Conservation (phyloP, 768 basidiomycete species). For the Saitozyma sp. region DNA sequence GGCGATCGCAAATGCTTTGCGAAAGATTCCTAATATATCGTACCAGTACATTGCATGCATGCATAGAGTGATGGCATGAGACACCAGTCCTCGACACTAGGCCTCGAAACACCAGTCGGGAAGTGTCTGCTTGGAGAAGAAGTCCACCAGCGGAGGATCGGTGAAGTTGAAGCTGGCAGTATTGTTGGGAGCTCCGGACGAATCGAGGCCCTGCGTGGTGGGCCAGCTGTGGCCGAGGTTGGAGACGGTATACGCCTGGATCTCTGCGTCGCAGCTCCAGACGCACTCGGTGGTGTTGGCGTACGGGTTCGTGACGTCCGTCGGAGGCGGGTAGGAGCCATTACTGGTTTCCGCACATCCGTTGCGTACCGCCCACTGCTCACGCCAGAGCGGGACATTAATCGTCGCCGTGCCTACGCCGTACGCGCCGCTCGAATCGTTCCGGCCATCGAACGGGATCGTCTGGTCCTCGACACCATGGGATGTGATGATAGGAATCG, state of each 20-base stretch:
- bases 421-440: constrained; percentile 13
- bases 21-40: too few relatives aligned
- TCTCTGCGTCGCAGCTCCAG: constrained; percentile 22
- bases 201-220: constrained; percentile 32
- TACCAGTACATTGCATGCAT: too few relatives aligned
- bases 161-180: constrained; percentile 30
- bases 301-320: constrained; percentile 15
- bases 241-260: constrained; percentile 24
- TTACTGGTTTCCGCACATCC: constrained; percentile 13
- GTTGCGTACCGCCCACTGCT: constrained; percentile 36
- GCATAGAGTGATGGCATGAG: neutral
- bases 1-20: too few relatives aligned
- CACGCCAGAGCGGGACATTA: constrained; percentile 18
- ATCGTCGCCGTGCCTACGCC: constrained; percentile 6
- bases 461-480: constrained; percentile 35
- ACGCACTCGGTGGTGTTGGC: constrained; percentile 18
- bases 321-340: constrained; percentile 1
- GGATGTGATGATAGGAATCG: constrained; percentile 30
- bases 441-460: constrained; percentile 33
- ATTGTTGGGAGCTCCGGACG: constrained; percentile 24
- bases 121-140: constrained; percentile 21
- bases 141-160: constrained; percentile 13
- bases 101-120: constrained; percentile 9
- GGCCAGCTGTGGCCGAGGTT: constrained; percentile 43
- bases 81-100: neutral